Conservation (phyloP, 495 filamentous ascomycete species). For the Penicillium soppii region DNA sequence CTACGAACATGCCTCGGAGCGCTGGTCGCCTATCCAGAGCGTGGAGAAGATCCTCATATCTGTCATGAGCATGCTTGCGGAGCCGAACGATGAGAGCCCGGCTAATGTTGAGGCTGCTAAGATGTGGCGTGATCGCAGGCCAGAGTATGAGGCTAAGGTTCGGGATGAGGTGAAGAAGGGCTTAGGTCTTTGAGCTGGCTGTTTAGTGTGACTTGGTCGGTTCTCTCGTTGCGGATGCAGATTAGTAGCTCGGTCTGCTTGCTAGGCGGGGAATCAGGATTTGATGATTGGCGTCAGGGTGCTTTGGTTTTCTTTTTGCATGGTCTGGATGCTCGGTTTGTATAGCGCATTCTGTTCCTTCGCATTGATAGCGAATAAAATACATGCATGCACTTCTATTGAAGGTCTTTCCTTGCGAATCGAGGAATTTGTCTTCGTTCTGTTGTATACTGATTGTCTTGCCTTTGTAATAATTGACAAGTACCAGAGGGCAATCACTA, state of each 20-base stretch:
- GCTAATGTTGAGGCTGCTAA: slow-evolving; percentile 97
- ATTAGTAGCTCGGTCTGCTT: neutral
- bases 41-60: slow-evolving; percentile 97
- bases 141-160: slow-evolving; percentile 84
- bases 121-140: slow-evolving; percentile 91
- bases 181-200: slow-evolving; percentile 45
- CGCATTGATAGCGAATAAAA: slow-evolving; percentile 13
- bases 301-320: slow-evolving; percentile 17
- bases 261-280: neutral
- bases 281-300: slow-evolving; percentile 23
- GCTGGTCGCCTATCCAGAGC: slow-evolving; percentile 94
- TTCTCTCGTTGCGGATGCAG: neutral
- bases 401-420: neutral
- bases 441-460: too few species aligned
- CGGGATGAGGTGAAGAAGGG: slow-evolving; percentile 73
- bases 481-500: neutral
- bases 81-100: slow-evolving; percentile 97
- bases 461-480: neutral
- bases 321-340: slow-evolving; percentile 20
- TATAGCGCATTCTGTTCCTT: slow-evolving; percentile 16
- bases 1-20: slow-evolving; percentile 94
- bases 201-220: slow-evolving; percentile 1
- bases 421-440: too few species aligned
- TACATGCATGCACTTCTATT: neutral
- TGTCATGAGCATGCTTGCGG: slow-evolving; percentile 98